Percentiles rank a stretch among this genome's conserved stretches.
Evolutionary conservation across 352 stramenopile species (phyloP).

Genomic region (Phytophthora pistaciae): DNA sequence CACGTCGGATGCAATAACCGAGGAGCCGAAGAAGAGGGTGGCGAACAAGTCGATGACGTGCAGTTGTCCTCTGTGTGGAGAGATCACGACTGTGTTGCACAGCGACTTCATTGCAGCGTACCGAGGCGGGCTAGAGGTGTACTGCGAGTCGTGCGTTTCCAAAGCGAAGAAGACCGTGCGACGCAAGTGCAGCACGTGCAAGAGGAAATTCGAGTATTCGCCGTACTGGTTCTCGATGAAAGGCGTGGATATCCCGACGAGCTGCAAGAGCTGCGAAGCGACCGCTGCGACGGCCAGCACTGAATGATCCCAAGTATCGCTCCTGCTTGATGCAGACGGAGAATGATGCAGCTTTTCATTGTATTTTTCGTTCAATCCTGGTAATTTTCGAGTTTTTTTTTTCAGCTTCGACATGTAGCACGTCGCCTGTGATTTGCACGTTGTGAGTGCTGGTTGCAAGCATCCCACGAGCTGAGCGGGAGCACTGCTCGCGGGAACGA

Average conservation of each 20-base stretch:
- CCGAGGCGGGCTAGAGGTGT: slow-evolving; percentile 22
- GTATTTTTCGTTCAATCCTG: not conserved
- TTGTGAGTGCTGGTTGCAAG: not conserved
- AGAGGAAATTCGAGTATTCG: slow-evolving; percentile 8
- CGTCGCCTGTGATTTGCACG: no score
- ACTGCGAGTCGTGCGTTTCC: slow-evolving; percentile 23
- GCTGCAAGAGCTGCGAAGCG: slow-evolving; percentile 39
- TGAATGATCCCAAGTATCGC: not conserved
- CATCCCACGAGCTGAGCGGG: no score
- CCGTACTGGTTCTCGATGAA: slow-evolving; percentile 47
- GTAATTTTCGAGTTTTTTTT: not conserved
- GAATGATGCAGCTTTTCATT: not conserved
- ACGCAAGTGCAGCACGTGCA: slow-evolving; percentile 14
- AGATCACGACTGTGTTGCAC: slow-evolving; percentile 29
- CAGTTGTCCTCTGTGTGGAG: slow-evolving; percentile 47
- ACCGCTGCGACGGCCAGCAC: not conserved
- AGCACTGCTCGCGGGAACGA: no score
- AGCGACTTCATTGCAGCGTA: slow-evolving; percentile 34
- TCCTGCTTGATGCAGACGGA: not conserved
- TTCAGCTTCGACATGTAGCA: no score
- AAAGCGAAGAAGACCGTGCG: not conserved
- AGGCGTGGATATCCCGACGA: slow-evolving; percentile 28
- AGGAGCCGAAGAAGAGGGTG: not conserved
- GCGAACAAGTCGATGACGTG: slow-evolving; percentile 28
- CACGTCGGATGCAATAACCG: not conserved